phyloP scores from a whole-genome alignment of 345 rosid species.

The Acer saccharum region DNA sequence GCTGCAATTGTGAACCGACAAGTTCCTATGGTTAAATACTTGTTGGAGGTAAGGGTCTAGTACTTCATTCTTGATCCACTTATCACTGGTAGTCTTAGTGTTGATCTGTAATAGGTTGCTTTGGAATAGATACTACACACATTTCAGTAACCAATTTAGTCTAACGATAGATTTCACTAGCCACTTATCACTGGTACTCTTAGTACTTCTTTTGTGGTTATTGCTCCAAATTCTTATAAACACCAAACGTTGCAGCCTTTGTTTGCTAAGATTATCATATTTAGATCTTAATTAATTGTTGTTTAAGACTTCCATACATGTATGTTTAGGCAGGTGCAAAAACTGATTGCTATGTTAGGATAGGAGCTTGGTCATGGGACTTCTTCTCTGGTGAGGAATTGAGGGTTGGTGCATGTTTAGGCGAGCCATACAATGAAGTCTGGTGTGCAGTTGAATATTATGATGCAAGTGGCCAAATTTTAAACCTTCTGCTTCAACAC shows the following conservation, averaged over 20 bases:
- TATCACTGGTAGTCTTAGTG: neutral
- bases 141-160: neutral
- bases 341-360: conserved; percentile 26
- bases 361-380: conserved; percentile 48
- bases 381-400: conserved; percentile 41
- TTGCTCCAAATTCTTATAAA: neutral
- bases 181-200: too few relatives aligned
- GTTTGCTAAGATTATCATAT: neutral
- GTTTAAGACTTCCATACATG: neutral
- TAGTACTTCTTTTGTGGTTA: neutral
- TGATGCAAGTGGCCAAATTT: conserved; percentile 39
- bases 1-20: conserved; percentile 44
- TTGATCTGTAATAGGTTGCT: neutral
- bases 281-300: neutral
- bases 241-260: conserved; percentile 1
- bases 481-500: conserved; percentile 32
- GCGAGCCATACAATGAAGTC: conserved; percentile 37
- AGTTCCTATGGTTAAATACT: conserved; percentile 32
- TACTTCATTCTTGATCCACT: neutral
- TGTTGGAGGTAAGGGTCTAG: conserved; percentile 31
- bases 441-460: conserved; percentile 44
- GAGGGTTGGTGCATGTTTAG: conserved; percentile 41
- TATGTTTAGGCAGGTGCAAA: conserved; percentile 36
- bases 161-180: neutral
- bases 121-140: neutral